phyloP scores from a whole-genome alignment of 139 green algal species.

The Haematococcus lacustris region DNA sequence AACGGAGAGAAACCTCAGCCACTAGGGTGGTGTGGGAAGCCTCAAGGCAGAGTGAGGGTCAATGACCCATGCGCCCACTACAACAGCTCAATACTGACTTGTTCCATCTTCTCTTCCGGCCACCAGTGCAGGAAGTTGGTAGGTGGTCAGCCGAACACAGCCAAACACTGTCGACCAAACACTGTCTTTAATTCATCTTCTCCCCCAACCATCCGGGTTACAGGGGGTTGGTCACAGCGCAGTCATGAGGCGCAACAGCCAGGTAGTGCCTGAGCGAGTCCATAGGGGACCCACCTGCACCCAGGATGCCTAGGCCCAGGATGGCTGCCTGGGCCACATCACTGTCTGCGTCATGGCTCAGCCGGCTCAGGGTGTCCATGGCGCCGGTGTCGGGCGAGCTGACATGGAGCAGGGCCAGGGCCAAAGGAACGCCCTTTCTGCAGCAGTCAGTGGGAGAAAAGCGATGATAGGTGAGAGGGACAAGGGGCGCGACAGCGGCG shows the following conservation, averaged over 20 bases:
- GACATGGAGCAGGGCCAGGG: slow-evolving; percentile 83
- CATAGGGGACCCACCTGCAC: slow-evolving; percentile 39
- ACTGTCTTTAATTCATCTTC: not conserved
- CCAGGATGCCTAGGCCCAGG: slow-evolving; percentile 84
- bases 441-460: not conserved
- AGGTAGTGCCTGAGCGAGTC: too few species aligned
- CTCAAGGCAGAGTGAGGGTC: too few species aligned
- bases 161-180: not conserved
- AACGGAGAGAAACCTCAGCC: not conserved
- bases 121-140: not conserved
- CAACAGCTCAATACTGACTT: not conserved
- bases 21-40: too few species aligned
- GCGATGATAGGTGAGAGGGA: not conserved
- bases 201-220: not conserved
- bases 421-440: slow-evolving; percentile 82
- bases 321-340: slow-evolving; percentile 77
- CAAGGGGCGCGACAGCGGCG: not conserved
- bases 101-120: not conserved
- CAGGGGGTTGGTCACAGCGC: too few species aligned
- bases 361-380: slow-evolving; percentile 86
- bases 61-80: not conserved
- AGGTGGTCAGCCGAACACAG: not conserved
- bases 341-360: slow-evolving; percentile 87
- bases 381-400: slow-evolving; percentile 64
- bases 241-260: too few species aligned